Percentiles rank a stretch among this genome's conserved stretches.
These are phyloP conservation scores for Fusarium nurragi DNA, from an alignment of 2,329 filamentous ascomycete genomes.

Conservation along the genomic window DNA sequence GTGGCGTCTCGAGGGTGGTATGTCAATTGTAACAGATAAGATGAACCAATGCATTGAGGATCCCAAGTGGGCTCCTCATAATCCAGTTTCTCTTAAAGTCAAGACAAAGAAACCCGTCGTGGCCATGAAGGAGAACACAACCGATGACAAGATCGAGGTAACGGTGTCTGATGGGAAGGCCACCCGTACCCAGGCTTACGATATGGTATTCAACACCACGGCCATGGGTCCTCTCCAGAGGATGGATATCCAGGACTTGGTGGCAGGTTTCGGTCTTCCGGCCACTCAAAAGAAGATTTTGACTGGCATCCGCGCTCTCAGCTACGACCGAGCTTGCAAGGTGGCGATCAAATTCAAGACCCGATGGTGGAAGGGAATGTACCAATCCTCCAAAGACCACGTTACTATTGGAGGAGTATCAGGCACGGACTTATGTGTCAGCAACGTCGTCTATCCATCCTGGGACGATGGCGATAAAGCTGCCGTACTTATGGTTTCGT, in stretches of 20 bases:
- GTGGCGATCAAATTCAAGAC: constrained; percentile 32
- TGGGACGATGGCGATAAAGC: constrained; percentile 16
- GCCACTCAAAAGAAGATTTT: not conserved
- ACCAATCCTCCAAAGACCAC: not conserved
- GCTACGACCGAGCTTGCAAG: constrained; percentile 27
- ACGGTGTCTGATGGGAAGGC: not conserved
- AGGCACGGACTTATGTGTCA: not conserved
- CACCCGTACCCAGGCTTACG: not conserved
- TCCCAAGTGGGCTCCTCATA: not conserved
- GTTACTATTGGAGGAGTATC: constrained; percentile 10
- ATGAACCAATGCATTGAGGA: constrained; percentile 8
- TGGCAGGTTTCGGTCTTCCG: not conserved
- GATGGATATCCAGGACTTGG: constrained; percentile 7
- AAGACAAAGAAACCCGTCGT: not conserved
- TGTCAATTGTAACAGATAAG: constrained; percentile 19
- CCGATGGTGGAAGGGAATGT: constrained; percentile 30
- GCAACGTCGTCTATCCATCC: constrained; percentile 23
- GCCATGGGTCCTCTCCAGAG: constrained; percentile 23
- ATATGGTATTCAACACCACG: constrained; percentile 33
- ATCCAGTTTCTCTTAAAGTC: not conserved
- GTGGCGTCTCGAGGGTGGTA: constrained; percentile 29
- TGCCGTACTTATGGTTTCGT: constrained; percentile 23
- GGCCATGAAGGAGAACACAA: not conserved
- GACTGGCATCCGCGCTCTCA: constrained; percentile 11
- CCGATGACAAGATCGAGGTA: not conserved